Evolutionary conservation across 176 grass and related monocot genomes (phyloP).

Genomic region (Saccharum spontaneum): DNA sequence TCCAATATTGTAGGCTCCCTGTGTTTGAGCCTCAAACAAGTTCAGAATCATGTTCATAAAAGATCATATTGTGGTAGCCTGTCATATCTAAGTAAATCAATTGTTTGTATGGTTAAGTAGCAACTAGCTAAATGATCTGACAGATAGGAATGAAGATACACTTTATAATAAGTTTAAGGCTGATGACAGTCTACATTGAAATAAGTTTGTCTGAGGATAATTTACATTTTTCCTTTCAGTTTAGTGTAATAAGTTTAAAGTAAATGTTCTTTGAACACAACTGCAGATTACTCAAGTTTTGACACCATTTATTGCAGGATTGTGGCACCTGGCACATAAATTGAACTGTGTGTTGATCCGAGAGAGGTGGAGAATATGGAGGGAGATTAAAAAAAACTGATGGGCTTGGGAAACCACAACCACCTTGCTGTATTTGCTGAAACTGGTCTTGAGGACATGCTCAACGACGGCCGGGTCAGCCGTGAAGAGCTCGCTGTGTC

Average conservation of each 20-base stretch:
- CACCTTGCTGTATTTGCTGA: conserved; percentile 71
- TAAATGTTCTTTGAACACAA: no score
- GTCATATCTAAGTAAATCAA: not conserved
- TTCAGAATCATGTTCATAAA: not conserved
- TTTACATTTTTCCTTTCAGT: no score
- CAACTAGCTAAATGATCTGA: not conserved
- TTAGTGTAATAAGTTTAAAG: no score
- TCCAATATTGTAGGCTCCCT: conserved; percentile 35
- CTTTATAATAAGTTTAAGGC: not conserved
- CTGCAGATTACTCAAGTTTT: no score
- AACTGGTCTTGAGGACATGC: conserved; percentile 55
- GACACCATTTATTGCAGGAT: not conserved
- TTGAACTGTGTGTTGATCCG: no score
- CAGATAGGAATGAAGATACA: not conserved
- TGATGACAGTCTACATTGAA: not conserved
- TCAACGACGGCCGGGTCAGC: conserved; percentile 39
- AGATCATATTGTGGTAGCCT: not conserved
- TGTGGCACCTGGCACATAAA: not conserved
- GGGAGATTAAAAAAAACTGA: no score
- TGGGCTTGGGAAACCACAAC: not conserved
- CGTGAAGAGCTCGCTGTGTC: conserved; percentile 37
- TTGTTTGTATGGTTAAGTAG: not conserved
- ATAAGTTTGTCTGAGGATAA: no score
- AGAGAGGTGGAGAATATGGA: no score
- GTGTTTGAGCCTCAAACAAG: not conserved